Evolutionary conservation across 345 rosid species (phyloP).

Genomic region (Combretum micranthum): DNA sequence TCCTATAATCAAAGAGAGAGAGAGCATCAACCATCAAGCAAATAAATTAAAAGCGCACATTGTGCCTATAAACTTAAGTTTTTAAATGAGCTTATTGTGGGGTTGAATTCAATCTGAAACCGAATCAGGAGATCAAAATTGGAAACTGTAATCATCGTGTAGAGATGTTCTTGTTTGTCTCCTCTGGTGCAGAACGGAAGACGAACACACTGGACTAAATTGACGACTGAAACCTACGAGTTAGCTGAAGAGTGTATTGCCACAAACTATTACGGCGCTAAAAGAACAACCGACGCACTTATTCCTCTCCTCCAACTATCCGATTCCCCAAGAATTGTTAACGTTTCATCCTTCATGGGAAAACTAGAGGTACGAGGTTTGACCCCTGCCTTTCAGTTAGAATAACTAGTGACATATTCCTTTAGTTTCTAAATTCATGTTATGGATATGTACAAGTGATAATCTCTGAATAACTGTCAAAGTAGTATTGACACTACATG

Average conservation of each 20-base stretch:
- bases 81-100: background rate
- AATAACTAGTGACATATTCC: background rate
- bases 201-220: conserved; percentile 11
- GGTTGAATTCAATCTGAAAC: too few relatives aligned
- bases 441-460: too few relatives aligned
- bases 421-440: background rate
- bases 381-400: too few relatives aligned
- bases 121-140: too few relatives aligned
- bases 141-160: too few relatives aligned
- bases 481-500: too few relatives aligned
- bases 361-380: conserved; percentile 14
- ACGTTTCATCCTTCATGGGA: conserved; percentile 18
- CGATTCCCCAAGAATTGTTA: conserved; percentile 28
- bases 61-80: too few relatives aligned
- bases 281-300: conserved; percentile 15
- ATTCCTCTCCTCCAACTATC: conserved; percentile 23
- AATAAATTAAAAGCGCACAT: background rate
- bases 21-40: too few relatives aligned
- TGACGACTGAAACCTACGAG: conserved; percentile 11
- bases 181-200: background rate
- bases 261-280: conserved; percentile 16
- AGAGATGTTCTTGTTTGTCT: too few relatives aligned
- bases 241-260: conserved; percentile 16
- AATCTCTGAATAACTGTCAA: too few relatives aligned
- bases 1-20: too few relatives aligned